A percentile compares a stretch with the other conserved stretches of the same genome.
phyloP scores from a whole-genome alignment of 1,139 yeast species.

The Magnusiomyces starmeri region DNA sequence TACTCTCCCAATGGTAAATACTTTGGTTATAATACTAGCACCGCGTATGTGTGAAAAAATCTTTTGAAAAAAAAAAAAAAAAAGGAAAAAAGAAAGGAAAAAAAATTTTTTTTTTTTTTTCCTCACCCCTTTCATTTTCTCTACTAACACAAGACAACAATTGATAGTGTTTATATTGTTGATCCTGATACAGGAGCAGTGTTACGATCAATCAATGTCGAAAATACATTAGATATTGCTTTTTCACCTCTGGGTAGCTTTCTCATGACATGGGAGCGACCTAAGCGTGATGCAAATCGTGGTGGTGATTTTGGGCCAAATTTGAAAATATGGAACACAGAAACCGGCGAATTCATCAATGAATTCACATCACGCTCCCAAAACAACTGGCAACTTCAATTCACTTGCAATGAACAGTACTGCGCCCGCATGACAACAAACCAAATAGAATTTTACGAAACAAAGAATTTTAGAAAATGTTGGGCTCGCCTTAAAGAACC shows the following conservation, averaged over 20 bases:
- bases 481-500: constrained; percentile 57
- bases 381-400: constrained; percentile 87
- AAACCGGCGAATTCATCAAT: constrained; percentile 44
- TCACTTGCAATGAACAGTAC: constrained; percentile 67
- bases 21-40: constrained; percentile 43
- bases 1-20: constrained; percentile 44
- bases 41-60: constrained; percentile 15
- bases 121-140: neutral
- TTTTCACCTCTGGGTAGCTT: constrained; percentile 87
- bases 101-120: neutral
- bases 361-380: constrained; percentile 78
- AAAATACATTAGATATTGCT: constrained; percentile 70
- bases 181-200: constrained; percentile 47
- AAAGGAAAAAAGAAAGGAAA: too few relatives aligned
- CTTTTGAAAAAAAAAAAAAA: neutral
- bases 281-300: constrained; percentile 44
- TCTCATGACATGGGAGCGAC: constrained; percentile 87
- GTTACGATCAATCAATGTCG: constrained; percentile 42
- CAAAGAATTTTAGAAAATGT: constrained; percentile 49
- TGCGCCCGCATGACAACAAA: constrained; percentile 51
- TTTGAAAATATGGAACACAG: constrained; percentile 60
- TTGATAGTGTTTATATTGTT: constrained; percentile 46
- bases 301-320: constrained; percentile 67
- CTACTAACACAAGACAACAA: neutral
- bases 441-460: constrained; percentile 68